Evolutionary conservation across 257 asterid species (phyloP).

Genomic region (Buddleja alternifolia): DNA sequence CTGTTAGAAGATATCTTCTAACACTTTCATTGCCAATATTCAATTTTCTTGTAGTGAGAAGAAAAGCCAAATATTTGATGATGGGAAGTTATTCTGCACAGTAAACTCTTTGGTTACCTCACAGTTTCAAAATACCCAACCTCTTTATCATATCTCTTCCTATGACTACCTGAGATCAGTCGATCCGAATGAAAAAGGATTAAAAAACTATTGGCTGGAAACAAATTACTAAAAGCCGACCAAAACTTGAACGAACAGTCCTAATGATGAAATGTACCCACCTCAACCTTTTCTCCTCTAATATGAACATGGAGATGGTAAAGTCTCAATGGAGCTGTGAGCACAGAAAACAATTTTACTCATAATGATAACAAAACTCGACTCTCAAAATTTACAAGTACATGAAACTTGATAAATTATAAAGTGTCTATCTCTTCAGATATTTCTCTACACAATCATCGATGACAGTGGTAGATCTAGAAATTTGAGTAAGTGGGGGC

Average conservation of each 20-base stretch:
- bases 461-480: too few species aligned
- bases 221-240: not conserved
- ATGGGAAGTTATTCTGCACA: constrained; percentile 23
- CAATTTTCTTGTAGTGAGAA: too few species aligned
- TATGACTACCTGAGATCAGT: constrained; percentile 18
- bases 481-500: too few species aligned
- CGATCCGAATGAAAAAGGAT: constrained; percentile 8
- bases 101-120: constrained; percentile 32
- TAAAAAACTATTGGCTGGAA: not conserved
- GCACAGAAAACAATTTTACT: constrained; percentile 79
- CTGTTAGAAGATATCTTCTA: too few species aligned
- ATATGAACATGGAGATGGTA: constrained; percentile 72
- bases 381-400: constrained; percentile 59
- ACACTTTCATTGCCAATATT: too few species aligned
- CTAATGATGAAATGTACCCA: constrained; percentile 45
- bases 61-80: constrained; percentile 16
- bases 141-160: constrained; percentile 32
- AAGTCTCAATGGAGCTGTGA: constrained; percentile 88
- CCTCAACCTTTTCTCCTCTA: constrained; percentile 83
- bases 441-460: constrained; percentile 52
- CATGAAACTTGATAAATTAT: constrained; percentile 52
- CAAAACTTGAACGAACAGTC: constrained; percentile 1
- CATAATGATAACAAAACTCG: constrained; percentile 53
- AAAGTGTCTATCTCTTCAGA: constrained; percentile 87
- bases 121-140: constrained; percentile 17